Percentiles rank a stretch among this genome's conserved stretches.
Conservation (phyloP, 352 stramenopile genomes). For the Phytopythium litorale region DNA sequence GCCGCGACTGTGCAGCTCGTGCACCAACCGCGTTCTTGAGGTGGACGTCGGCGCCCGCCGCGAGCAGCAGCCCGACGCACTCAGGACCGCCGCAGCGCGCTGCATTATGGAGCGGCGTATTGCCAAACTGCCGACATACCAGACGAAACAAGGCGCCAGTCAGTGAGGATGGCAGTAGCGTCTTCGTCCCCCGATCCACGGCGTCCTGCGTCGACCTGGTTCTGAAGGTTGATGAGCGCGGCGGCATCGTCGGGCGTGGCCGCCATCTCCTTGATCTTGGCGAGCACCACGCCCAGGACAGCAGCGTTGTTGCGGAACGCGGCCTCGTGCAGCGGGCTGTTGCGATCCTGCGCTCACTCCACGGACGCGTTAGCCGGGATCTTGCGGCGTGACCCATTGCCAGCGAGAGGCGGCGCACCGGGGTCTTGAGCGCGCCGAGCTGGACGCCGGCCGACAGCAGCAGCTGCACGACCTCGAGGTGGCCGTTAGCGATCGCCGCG, state of each 20-base stretch:
- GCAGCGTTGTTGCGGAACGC: constrained; percentile 44
- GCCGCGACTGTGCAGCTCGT: constrained; percentile 7
- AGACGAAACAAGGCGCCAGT: background rate
- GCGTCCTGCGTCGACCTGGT: constrained; percentile 30
- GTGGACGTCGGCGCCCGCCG: constrained; percentile 36
- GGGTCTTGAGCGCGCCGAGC: constrained; percentile 65
- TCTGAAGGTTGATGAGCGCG: constrained; percentile 50
- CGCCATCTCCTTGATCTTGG: constrained; percentile 41
- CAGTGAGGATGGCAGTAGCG: background rate
- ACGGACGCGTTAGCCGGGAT: too few relatives aligned
- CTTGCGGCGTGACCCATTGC: background rate
- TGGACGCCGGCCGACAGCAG: constrained; percentile 56
- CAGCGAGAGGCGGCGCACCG: constrained; percentile 20
- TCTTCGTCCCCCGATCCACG: background rate
- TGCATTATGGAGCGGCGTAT: constrained; percentile 72
- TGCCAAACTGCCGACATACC: constrained; percentile 50
- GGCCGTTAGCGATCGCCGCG: constrained; percentile 60
- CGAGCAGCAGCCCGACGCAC: constrained; percentile 50
- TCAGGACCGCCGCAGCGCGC: constrained; percentile 42
- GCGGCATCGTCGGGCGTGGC: constrained; percentile 22
- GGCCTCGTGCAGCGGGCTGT: constrained; percentile 72
- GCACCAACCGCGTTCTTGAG: constrained; percentile 44
- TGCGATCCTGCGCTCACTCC: constrained; percentile 44
- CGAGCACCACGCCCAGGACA: constrained; percentile 49
- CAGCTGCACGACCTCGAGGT: constrained; percentile 45